A percentile compares a stretch with the other conserved stretches of the same genome.
Evolutionary conservation across 108 stramenopile species (phyloP).

Genomic region (Seminavis robusta): DNA sequence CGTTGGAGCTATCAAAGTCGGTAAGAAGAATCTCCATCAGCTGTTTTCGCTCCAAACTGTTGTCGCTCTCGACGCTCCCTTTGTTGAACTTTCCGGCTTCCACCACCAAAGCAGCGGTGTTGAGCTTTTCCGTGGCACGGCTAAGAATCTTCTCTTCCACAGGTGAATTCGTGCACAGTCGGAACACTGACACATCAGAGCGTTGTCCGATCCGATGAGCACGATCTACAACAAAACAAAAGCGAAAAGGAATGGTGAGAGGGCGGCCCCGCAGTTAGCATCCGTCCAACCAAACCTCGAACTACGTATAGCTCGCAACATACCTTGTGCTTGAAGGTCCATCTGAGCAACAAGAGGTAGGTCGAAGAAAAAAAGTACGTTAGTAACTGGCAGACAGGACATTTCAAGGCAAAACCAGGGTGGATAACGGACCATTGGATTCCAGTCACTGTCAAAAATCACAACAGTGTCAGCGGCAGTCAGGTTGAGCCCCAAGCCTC

Average conservation of each 20-base stretch:
- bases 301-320: not conserved
- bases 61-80: conserved; percentile 67
- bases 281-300: not conserved
- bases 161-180: conserved; percentile 86
- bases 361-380: no score
- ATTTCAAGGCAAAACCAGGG: no score
- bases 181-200: conserved; percentile 87
- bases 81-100: conserved; percentile 95
- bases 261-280: no score
- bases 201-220: conserved; percentile 97
- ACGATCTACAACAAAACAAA: conserved; percentile 60
- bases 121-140: conserved; percentile 91
- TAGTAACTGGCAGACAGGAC: no score
- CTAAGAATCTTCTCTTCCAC: conserved; percentile 92
- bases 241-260: no score
- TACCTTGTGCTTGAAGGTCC: conserved; percentile 90
- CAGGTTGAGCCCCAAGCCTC: conserved; percentile 72
- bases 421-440: no score
- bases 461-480: conserved; percentile 95
- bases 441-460: conserved; percentile 99
- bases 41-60: conserved; percentile 72
- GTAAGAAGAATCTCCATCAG: conserved; percentile 86
- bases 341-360: no score
- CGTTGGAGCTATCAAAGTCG: conserved; percentile 70
- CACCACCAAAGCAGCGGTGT: conserved; percentile 91